Percentiles rank a stretch among this genome's conserved stretches.
Evolutionary conservation across 129 eudicot genomes (phyloP).

Genomic region (Dittrichia graveolens): DNA sequence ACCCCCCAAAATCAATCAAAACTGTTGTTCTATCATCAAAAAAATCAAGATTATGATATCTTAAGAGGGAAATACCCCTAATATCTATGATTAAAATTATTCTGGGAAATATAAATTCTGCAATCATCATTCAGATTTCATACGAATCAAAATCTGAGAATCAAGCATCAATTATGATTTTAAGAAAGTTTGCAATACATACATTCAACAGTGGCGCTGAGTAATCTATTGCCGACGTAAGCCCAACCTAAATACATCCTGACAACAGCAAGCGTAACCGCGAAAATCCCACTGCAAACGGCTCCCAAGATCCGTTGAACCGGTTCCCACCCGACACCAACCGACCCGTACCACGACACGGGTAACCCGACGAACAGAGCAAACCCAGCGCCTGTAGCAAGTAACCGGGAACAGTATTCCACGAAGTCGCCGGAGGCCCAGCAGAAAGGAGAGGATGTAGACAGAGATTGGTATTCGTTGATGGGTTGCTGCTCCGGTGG

Average conservation of each 20-base stretch:
- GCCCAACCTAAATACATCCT: conserved; percentile 99
- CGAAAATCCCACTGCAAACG: conserved; percentile 61
- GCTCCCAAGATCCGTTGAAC: conserved; percentile 54
- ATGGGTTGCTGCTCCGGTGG: conserved; percentile 91
- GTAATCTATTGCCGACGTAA: conserved; percentile 87
- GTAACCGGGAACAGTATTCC: conserved; percentile 58
- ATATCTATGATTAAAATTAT: not conserved
- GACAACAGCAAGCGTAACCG: conserved; percentile 66
- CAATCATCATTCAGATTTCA: no score
- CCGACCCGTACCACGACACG: conserved; percentile 85
- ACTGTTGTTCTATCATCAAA: not conserved
- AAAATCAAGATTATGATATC: not conserved
- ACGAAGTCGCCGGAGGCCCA: conserved; percentile 79
- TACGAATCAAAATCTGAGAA: not conserved
- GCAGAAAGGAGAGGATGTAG: conserved; percentile 76
- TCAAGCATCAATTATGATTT: not conserved
- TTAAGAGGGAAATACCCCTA: not conserved
- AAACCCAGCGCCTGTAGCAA: conserved; percentile 64
- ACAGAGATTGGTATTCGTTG: conserved; percentile 77
- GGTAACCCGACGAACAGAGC: conserved; percentile 88
- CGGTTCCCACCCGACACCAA: conserved; percentile 66
- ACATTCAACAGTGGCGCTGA: conserved; percentile 99
- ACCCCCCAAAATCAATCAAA: not conserved
- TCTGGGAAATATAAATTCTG: no score
- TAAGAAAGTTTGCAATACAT: conserved; percentile 3